Evolutionary conservation across 805 yeast species (phyloP).

Genomic region (Schwanniomyces vanrijiae): DNA sequence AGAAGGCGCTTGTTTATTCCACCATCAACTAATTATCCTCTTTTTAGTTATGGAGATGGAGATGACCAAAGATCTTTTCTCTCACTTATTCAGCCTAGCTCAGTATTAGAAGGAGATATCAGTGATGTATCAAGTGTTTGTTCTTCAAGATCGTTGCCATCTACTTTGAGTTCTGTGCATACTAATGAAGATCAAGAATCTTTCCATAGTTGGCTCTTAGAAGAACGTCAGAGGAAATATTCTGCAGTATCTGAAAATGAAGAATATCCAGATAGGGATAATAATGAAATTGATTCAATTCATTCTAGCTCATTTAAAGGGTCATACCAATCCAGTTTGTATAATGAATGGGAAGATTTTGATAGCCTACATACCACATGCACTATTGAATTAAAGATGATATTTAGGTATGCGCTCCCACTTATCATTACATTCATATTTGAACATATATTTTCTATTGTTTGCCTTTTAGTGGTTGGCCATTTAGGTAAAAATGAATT

Average conservation of each 20-base stretch:
- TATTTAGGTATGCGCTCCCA: slow-evolving; percentile 37
- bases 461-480: slow-evolving; percentile 44
- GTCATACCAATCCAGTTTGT: slow-evolving; percentile 6
- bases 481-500: slow-evolving; percentile 45
- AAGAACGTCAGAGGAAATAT: slow-evolving; percentile 41
- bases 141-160: slow-evolving; percentile 42
- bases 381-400: slow-evolving; percentile 25
- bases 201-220: slow-evolving; percentile 43
- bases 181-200: slow-evolving; percentile 38
- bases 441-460: slow-evolving; percentile 45
- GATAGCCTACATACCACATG: slow-evolving; percentile 26
- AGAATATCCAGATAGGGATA: slow-evolving; percentile 12
- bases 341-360: slow-evolving; percentile 30
- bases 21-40: slow-evolving; percentile 43
- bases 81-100: slow-evolving; percentile 37
- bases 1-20: slow-evolving; percentile 43
- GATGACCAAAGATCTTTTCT: slow-evolving; percentile 45
- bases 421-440: slow-evolving; percentile 40
- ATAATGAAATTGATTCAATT: neutral
- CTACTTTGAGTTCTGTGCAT: slow-evolving; percentile 36
- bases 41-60: slow-evolving; percentile 43
- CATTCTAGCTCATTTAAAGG: neutral
- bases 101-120: slow-evolving; percentile 27
- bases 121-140: slow-evolving; percentile 44
- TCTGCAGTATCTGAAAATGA: slow-evolving; percentile 16